These are phyloP conservation scores for Triangularia setosa DNA, from an alignment of 2,329 filamentous ascomycete genomes.

Conservation along the genomic window DNA sequence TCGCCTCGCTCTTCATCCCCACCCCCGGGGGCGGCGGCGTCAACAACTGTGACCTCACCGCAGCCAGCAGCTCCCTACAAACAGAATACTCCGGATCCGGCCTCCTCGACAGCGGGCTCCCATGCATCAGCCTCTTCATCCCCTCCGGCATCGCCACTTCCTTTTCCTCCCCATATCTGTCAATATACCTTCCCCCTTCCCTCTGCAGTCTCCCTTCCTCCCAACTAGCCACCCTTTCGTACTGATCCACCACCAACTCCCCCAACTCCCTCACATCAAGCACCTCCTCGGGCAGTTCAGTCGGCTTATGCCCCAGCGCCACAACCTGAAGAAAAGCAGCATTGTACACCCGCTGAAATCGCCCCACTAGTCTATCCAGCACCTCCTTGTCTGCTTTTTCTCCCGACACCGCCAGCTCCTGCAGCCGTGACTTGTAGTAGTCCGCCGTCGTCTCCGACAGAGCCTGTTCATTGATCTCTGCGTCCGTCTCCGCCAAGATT, in stretches of 20 bases:
- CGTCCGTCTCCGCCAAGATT: conserved; percentile 9
- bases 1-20: conserved; percentile 28
- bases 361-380: conserved; percentile 3
- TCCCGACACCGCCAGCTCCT: not conserved
- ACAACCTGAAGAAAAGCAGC: conserved; percentile 18
- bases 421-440: not conserved
- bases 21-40: conserved; percentile 22
- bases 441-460: not conserved
- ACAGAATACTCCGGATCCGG: conserved; percentile 25
- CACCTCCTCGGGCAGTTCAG: conserved; percentile 2
- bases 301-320: conserved; percentile 10
- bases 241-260: conserved; percentile 1
- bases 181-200: not conserved
- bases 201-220: conserved; percentile 7
- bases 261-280: conserved; percentile 18
- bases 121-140: conserved; percentile 20
- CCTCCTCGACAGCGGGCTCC: conserved; percentile 20
- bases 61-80: conserved; percentile 32
- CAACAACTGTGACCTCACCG: conserved; percentile 32
- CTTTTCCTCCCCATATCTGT: not conserved
- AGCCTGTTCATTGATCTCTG: conserved; percentile 5
- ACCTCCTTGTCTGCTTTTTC: not conserved
- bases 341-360: conserved; percentile 8
- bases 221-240: conserved; percentile 16
- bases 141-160: not conserved